phyloP scores from a whole-genome alignment of 192 early-diverging fungal genomes.

The Dissophora globulifera region DNA sequence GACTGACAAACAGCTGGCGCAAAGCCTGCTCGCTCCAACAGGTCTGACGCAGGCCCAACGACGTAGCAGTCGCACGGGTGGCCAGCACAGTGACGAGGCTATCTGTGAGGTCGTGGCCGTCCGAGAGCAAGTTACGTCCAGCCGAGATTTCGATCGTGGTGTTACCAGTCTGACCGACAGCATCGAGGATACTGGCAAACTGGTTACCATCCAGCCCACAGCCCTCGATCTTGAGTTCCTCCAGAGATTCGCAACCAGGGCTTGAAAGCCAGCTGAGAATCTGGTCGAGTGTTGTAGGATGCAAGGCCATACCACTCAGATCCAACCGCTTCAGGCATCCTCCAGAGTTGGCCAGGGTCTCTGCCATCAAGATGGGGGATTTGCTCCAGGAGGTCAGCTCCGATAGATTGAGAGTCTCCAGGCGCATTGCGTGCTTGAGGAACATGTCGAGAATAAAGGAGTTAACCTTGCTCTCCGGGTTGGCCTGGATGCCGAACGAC shows the following conservation, averaged over 20 bases:
- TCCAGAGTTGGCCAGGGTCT: conserved; percentile 44
- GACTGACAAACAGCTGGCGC: conserved; percentile 55
- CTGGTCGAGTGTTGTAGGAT: conserved; percentile 40
- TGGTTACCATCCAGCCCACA: conserved; percentile 56
- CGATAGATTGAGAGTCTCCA: conserved; percentile 32
- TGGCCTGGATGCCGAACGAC: conserved; percentile 32
- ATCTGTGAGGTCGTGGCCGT: conserved; percentile 52
- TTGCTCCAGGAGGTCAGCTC: conserved; percentile 49
- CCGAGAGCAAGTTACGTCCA: conserved; percentile 54
- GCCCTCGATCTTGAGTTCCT: conserved; percentile 50
- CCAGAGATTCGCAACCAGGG: conserved; percentile 32
- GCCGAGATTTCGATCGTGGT: conserved; percentile 47
- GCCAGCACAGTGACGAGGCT: conserved; percentile 51
- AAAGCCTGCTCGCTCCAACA: conserved; percentile 62
- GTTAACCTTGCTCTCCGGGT: conserved; percentile 47
- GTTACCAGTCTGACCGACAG: conserved; percentile 52
- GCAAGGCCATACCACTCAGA: conserved; percentile 46
- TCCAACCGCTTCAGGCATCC: conserved; percentile 26
- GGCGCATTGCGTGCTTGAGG: conserved; percentile 48
- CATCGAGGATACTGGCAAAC: conserved; percentile 51
- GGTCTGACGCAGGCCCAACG: conserved; percentile 52
- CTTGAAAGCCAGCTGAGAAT: conserved; percentile 40
- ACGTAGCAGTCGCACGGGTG: conserved; percentile 49
- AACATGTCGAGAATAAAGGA: conserved; percentile 53
- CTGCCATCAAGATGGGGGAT: conserved; percentile 48